Percentiles rank a stretch among this genome's conserved stretches.
Evolutionary conservation across 441 rosid species (phyloP).

Genomic region (Gossypium armourianum): DNA sequence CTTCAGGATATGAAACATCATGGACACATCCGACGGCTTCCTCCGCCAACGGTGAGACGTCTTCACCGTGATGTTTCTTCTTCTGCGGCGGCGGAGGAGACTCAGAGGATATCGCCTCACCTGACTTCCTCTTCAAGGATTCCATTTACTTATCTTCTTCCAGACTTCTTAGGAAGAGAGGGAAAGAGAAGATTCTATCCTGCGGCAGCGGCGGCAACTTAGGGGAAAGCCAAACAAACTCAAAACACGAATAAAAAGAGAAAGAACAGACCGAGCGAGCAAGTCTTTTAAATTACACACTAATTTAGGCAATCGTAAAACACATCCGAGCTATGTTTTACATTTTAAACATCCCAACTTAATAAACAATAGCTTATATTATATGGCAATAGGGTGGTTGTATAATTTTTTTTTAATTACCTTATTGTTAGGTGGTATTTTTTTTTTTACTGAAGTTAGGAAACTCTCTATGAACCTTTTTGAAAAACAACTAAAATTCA

Average conservation of each 20-base stretch:
- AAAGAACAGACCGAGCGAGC: background rate
- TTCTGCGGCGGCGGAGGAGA: conserved; percentile 26
- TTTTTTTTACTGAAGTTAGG: no score
- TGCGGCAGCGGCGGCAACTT: conserved; percentile 4
- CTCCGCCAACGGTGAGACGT: conserved; percentile 18
- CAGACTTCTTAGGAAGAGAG: background rate
- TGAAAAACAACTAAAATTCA: no score
- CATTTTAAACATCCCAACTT: background rate
- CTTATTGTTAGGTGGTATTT: no score
- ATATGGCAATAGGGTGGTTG: background rate
- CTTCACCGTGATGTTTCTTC: conserved; percentile 37
- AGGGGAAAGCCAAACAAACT: background rate
- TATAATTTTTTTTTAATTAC: no score
- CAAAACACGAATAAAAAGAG: background rate
- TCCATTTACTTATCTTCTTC: conserved; percentile 29
- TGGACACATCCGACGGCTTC: conserved; percentile 59
- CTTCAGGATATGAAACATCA: conserved; percentile 76
- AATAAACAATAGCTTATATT: no score
- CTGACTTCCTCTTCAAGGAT: conserved; percentile 48
- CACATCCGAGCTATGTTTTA: background rate
- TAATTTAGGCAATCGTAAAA: background rate
- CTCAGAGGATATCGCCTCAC: conserved; percentile 28
- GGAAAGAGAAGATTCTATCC: background rate
- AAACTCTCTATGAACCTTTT: no score
- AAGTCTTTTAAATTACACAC: background rate